Evolutionary conservation across 1,284 basidiomycete species (phyloP).

Genomic region (Salmacisia buchloeana): DNA sequence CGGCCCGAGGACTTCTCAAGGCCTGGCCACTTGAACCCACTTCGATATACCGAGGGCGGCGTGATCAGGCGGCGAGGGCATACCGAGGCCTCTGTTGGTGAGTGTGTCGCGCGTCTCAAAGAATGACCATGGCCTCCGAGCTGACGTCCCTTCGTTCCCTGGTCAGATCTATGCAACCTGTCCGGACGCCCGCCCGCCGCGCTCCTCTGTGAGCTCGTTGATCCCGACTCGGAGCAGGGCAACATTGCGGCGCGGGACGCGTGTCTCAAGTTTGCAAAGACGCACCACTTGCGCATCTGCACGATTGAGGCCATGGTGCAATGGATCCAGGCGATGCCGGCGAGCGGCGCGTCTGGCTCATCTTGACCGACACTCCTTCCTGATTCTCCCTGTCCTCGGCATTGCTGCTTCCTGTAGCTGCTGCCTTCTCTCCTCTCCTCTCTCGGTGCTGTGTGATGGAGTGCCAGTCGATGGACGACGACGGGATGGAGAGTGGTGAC

Average conservation of each 20-base stretch:
- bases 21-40: constrained; percentile 90
- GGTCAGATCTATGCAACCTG: constrained; percentile 71
- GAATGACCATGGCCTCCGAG: not conserved
- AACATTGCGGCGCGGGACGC: constrained; percentile 95
- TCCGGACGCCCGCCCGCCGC: constrained; percentile 73
- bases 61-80: constrained; percentile 80
- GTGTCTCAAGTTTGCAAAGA: constrained; percentile 83
- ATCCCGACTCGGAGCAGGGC: constrained; percentile 75
- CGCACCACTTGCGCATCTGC: constrained; percentile 86
- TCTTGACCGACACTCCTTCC: too few relatives aligned
- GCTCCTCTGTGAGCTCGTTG: constrained; percentile 89
- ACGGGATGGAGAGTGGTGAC: too few relatives aligned
- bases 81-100: constrained; percentile 77
- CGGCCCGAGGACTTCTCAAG: constrained; percentile 69
- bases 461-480: too few relatives aligned
- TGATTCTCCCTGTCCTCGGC: too few relatives aligned
- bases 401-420: not conserved
- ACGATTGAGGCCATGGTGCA: constrained; percentile 68
- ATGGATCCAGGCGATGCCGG: constrained; percentile 44
- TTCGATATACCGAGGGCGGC: constrained; percentile 80
- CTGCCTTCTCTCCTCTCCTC: not conserved
- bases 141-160: not conserved
- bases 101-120: constrained; percentile 31
- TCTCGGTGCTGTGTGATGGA: not conserved
- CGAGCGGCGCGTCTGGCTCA: not conserved